A percentile compares a stretch with the other conserved stretches of the same genome.
Conservation (phyloP, 495 filamentous ascomycete genomes). For the Trichoderma parareesei region DNA sequence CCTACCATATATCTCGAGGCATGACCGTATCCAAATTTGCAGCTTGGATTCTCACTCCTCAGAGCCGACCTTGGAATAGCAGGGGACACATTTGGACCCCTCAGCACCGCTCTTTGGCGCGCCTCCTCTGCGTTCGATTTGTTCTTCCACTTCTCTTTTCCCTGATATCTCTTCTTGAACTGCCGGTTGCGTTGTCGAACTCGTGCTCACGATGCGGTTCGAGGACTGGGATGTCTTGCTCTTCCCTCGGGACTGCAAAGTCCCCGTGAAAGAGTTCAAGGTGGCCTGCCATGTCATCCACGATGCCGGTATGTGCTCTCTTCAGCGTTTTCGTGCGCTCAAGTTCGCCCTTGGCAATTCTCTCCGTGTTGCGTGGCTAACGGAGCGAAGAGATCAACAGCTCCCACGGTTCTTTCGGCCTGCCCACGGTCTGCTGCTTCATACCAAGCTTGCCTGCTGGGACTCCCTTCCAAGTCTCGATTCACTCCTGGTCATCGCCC, state of each 20-base stretch:
- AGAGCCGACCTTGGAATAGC: slow-evolving; percentile 2
- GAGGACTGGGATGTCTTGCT: slow-evolving; percentile 80
- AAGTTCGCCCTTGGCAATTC: not conserved
- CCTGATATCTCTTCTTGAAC: not conserved
- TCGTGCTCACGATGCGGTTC: slow-evolving; percentile 57
- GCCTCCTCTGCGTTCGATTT: not conserved
- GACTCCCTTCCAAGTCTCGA: slow-evolving; percentile 62
- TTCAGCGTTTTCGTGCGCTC: not conserved
- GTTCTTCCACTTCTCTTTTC: not conserved
- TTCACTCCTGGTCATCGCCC: slow-evolving; percentile 74
- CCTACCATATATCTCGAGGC: not conserved
- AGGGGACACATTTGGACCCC: not conserved
- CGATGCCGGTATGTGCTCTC: slow-evolving; percentile 46
- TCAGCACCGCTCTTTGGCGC: not conserved
- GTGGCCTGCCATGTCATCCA: slow-evolving; percentile 70
- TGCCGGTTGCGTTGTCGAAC: not conserved
- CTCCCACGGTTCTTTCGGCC: slow-evolving; percentile 32
- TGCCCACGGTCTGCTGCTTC: slow-evolving; percentile 72
- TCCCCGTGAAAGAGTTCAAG: slow-evolving; percentile 80
- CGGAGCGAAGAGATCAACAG: slow-evolving; percentile 30
- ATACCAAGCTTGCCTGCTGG: slow-evolving; percentile 56
- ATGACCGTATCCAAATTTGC: not conserved
- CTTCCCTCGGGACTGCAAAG: slow-evolving; percentile 52
- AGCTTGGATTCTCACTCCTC: not conserved
- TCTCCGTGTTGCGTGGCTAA: not conserved